These are phyloP conservation scores for Penstemon eatonii DNA, from an alignment of 257 asterid genomes.

Conservation along the genomic window DNA sequence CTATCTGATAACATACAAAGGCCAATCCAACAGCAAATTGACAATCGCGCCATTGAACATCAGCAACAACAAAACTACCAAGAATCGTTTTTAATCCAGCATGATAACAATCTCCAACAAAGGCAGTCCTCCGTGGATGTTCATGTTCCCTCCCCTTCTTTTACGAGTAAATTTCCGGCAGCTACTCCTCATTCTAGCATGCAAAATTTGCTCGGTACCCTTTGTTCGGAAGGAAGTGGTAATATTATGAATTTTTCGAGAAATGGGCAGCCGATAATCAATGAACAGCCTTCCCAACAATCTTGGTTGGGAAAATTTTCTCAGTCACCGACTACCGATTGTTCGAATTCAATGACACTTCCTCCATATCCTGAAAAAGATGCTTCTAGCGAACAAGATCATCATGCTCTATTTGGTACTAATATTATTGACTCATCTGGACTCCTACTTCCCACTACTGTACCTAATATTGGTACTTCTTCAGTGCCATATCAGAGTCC, in stretches of 20 bases:
- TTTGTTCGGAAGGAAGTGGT: constrained; percentile 65
- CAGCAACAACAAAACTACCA: constrained; percentile 54
- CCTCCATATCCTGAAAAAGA: constrained; percentile 65
- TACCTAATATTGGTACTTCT: constrained; percentile 53
- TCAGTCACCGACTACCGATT: constrained; percentile 42
- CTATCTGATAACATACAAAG: constrained; percentile 56
- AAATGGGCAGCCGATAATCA: constrained; percentile 52
- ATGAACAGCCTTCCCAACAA: constrained; percentile 65
- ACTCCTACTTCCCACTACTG: constrained; percentile 69
- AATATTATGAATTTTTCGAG: constrained; percentile 60
- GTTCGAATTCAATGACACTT: constrained; percentile 47
- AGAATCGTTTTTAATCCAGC: constrained; percentile 57
- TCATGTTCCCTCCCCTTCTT: constrained; percentile 63
- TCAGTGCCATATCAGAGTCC: constrained; percentile 58
- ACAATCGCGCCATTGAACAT: constrained; percentile 47
- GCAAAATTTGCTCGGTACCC: constrained; percentile 73
- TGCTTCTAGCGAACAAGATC: constrained; percentile 56
- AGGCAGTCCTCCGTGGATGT: constrained; percentile 49
- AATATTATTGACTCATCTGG: constrained; percentile 60
- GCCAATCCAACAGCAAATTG: constrained; percentile 53
- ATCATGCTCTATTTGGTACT: constrained; percentile 61
- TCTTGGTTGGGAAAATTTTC: constrained; percentile 64
- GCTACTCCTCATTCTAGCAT: constrained; percentile 48
- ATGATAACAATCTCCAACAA: constrained; percentile 57
- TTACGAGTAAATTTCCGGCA: constrained; percentile 54